phyloP scores from a whole-genome alignment of 2,329 filamentous ascomycete genomes.

The Exophiala viscosa region DNA sequence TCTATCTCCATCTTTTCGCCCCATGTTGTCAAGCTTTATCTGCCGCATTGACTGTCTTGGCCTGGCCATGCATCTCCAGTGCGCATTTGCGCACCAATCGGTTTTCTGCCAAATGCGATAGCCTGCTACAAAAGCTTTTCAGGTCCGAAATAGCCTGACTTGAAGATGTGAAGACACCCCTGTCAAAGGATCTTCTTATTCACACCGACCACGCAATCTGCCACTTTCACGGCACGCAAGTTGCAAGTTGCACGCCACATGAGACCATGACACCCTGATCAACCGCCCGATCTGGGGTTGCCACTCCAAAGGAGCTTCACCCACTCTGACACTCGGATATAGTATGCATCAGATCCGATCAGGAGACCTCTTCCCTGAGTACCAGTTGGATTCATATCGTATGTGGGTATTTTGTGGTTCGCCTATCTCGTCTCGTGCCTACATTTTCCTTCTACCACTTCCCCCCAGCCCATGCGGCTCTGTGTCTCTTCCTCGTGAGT shows the following conservation, averaged over 20 bases:
- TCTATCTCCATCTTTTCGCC: background rate
- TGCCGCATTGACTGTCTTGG: constrained; percentile 13
- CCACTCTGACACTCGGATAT: no score
- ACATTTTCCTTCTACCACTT: background rate
- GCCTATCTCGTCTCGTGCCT: background rate
- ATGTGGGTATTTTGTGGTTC: background rate
- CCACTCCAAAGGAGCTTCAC: background rate
- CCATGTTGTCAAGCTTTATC: constrained; percentile 3
- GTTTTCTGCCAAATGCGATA: constrained; percentile 1
- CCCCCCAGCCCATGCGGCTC: background rate
- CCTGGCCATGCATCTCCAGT: background rate
- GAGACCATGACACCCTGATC: constrained; percentile 11
- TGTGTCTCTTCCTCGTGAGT: background rate
- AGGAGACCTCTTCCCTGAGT: background rate
- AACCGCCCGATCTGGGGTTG: constrained; percentile 6
- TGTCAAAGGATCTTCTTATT: constrained; percentile 9
- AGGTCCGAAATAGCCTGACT: background rate
- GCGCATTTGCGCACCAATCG: constrained; percentile 6
- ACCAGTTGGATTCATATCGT: background rate
- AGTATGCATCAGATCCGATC: background rate
- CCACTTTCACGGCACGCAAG: constrained; percentile 8
- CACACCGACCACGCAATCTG: background rate
- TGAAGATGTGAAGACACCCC: background rate
- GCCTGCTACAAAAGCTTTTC: constrained; percentile 14
- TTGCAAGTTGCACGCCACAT: constrained; percentile 1